Conservation (phyloP, 139 green algal species). For the Micractinium conductrix region DNA sequence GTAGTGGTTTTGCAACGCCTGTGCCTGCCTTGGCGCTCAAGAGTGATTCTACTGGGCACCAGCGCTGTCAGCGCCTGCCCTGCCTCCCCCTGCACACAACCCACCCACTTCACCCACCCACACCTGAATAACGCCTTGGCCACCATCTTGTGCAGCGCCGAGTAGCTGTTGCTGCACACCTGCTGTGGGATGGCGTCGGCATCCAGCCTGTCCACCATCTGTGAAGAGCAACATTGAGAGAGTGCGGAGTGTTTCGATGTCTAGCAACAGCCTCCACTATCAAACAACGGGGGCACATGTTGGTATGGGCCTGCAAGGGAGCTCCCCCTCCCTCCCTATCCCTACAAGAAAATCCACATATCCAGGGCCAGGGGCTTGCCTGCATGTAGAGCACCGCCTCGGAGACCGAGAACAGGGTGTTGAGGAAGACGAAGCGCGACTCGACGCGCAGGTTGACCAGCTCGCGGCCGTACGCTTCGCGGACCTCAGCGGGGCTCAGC, state of each 20-base stretch:
- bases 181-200: slow-evolving; percentile 63
- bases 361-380: too few relatives aligned
- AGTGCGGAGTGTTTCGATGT: too few relatives aligned
- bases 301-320: not conserved
- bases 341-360: too few relatives aligned
- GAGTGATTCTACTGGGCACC: too few relatives aligned
- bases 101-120: not conserved
- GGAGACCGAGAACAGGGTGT: slow-evolving; percentile 94
- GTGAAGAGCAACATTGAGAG: too few relatives aligned
- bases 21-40: too few relatives aligned
- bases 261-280: too few relatives aligned
- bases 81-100: not conserved
- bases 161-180: slow-evolving; percentile 63
- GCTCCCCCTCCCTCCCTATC: too few relatives aligned
- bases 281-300: not conserved
- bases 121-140: slow-evolving; percentile 82
- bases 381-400: slow-evolving; percentile 95
- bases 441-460: slow-evolving; percentile 90
- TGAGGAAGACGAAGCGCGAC: slow-evolving; percentile 91
- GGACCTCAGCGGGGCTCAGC: slow-evolving; percentile 75
- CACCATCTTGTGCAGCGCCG: slow-evolving; percentile 77
- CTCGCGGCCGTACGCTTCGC: slow-evolving; percentile 85
- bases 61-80: too few relatives aligned
- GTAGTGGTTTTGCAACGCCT: too few relatives aligned
- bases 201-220: slow-evolving; percentile 94